Evolutionary conservation across 495 filamentous ascomycete species (phyloP), one percentile per base, ranked within the genome.

Genomic region (Hypoxylon fuscum): DNA sequence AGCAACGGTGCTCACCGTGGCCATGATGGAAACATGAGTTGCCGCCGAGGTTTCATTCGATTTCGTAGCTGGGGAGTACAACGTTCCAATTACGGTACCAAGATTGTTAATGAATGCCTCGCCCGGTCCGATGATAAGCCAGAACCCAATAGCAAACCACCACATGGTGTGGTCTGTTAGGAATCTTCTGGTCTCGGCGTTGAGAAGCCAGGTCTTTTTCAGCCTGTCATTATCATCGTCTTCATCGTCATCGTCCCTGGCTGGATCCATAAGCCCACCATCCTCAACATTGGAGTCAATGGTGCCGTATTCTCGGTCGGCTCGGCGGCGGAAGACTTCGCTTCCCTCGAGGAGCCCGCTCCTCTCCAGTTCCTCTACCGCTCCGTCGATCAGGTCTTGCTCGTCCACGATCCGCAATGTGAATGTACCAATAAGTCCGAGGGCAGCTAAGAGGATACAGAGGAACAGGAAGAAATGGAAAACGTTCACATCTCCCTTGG

Each of bases 71-170:
- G 86, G 83, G 0, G 91, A 87, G 51, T 88, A 90, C 8, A 98
- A 79, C 1, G 95, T 93, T 57, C 89, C 88, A 67, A 97, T 91
- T 55, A 98, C 88, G 17, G 94, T 96, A 38, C 95, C 95, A 42
- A 98, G 83, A 64, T 98, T 98, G 77, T 98, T 98, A 68, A 97
- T 92, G 74, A 97, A 98, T 7, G 93, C 88, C 79, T 98, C 95
- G 15, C 94, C 93, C 0, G 95, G 93, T 2, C 95, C 95, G 46
- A 90, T 92, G 58, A 96, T 90, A 61, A 97, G 81, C 82, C 97
- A 96, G 77, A 98, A 96, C 18, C 94, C 95, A 1, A 87, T 72
- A 0, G 93, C 91, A 55, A 98, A 85, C 77, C 83, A 90, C 95
- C 95, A 98, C 94, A 98, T 97, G 9, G 92, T 96, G 54, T 83